Conservation (phyloP, 805 yeast species). For the Clavispora phyllophila region DNA sequence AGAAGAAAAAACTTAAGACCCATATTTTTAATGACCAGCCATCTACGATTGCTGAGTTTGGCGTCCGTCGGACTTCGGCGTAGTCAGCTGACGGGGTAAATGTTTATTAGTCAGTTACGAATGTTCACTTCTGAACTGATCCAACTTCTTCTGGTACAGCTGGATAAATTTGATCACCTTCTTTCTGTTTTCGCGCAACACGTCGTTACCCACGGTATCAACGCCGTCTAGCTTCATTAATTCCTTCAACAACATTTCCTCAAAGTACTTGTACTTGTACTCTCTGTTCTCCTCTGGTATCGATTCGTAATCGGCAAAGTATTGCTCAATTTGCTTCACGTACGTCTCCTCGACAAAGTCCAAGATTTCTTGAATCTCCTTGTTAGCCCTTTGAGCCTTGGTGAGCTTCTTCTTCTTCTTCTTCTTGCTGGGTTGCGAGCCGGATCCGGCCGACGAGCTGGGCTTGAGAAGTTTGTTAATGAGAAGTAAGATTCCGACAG, state of each 20-base stretch:
- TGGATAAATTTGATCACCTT: slow-evolving; percentile 58
- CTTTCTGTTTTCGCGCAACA: slow-evolving; percentile 54
- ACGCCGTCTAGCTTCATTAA: slow-evolving; percentile 63
- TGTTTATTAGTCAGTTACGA: neutral
- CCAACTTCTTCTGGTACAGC: slow-evolving; percentile 51
- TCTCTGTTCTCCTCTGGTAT: slow-evolving; percentile 19
- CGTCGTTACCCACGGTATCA: slow-evolving; percentile 46
- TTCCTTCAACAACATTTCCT: slow-evolving; percentile 64
- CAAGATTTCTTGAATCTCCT: slow-evolving; percentile 33
- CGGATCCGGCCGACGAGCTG: neutral
- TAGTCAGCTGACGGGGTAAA: too few relatives aligned
- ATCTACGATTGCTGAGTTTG: slow-evolving; percentile 22
- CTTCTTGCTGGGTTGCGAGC: slow-evolving; percentile 5
- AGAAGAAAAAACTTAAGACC: slow-evolving; percentile 16
- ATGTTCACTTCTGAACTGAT: slow-evolving; percentile 30
- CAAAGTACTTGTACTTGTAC: slow-evolving; percentile 54
- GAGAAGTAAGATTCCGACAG: slow-evolving; percentile 24
- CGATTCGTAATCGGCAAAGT: slow-evolving; percentile 7
- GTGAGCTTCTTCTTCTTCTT: slow-evolving; percentile 32
- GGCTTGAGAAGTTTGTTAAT: slow-evolving; percentile 15
- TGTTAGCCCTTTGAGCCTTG: slow-evolving; percentile 37
- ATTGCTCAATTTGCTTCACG: slow-evolving; percentile 25
- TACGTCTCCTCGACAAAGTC: slow-evolving; percentile 36
- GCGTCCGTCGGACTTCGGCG: too few relatives aligned
- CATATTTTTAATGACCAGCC: slow-evolving; percentile 9